phyloP scores from a whole-genome alignment of 768 basidiomycete genomes.

The Leccinum disarticulatum region DNA sequence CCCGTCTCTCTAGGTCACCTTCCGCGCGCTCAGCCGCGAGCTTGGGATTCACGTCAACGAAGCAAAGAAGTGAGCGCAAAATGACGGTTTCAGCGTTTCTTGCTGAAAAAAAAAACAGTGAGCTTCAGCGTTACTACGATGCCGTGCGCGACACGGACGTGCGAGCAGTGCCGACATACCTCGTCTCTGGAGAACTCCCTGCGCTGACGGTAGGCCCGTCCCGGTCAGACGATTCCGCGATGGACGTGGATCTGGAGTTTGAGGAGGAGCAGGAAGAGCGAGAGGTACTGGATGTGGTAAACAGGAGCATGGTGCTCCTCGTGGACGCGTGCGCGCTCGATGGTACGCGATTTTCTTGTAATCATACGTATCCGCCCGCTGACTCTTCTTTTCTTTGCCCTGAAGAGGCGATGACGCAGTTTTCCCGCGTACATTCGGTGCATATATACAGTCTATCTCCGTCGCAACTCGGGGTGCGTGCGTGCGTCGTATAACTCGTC shows the following conservation, averaged over 20 bases:
- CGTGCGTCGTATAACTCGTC: background rate
- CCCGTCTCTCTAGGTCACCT: slow-evolving; percentile 60
- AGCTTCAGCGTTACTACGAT: slow-evolving; percentile 58
- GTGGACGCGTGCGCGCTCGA: slow-evolving; percentile 66
- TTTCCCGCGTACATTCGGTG: slow-evolving; percentile 50
- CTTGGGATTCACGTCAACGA: slow-evolving; percentile 71
- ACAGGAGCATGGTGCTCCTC: slow-evolving; percentile 51
- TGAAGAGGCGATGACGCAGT: slow-evolving; percentile 54
- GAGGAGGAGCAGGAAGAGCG: slow-evolving; percentile 29
- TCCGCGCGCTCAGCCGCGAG: slow-evolving; percentile 70
- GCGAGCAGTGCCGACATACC: slow-evolving; percentile 59
- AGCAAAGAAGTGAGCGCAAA: slow-evolving; percentile 65
- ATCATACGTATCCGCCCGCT: background rate
- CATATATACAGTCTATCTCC: slow-evolving; percentile 76
- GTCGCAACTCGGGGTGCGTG: slow-evolving; percentile 48
- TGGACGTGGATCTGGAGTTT: slow-evolving; percentile 39
- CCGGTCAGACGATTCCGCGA: slow-evolving; percentile 5
- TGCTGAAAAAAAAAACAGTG: slow-evolving; percentile 40
- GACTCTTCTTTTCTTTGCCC: background rate
- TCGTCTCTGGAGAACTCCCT: slow-evolving; percentile 57
- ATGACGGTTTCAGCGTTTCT: background rate
- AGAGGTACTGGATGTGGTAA: slow-evolving; percentile 39
- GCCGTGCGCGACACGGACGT: slow-evolving; percentile 37
- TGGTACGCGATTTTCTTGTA: slow-evolving; percentile 39
- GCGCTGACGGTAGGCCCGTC: slow-evolving; percentile 15